Percentiles rank a stretch among this genome's conserved stretches.
Evolutionary conservation across 2,329 filamentous ascomycete species (phyloP).

Genomic region (Colletotrichum musae): DNA sequence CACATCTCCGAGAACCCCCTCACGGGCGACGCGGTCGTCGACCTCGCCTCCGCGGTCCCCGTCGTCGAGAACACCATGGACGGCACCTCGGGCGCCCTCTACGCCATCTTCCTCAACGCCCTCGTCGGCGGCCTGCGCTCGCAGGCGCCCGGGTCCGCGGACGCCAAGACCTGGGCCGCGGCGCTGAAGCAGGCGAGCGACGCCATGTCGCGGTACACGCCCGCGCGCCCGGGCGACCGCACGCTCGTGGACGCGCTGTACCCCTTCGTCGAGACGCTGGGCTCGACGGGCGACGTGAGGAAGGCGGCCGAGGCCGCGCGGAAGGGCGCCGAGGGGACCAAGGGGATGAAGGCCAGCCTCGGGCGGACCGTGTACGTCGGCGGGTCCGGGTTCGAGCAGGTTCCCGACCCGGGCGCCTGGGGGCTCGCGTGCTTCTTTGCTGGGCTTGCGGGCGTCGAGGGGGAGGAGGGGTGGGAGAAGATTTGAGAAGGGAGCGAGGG

Average conservation of each 20-base stretch:
- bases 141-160: slow-evolving; percentile 57
- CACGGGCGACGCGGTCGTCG: slow-evolving; percentile 67
- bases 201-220: slow-evolving; percentile 86
- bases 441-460: slow-evolving; percentile 75
- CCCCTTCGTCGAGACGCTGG: slow-evolving; percentile 85
- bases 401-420: slow-evolving; percentile 78
- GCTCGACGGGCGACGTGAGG: slow-evolving; percentile 74
- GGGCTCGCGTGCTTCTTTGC: slow-evolving; percentile 84
- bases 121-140: slow-evolving; percentile 75
- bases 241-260: slow-evolving; percentile 92
- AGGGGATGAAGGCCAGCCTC: slow-evolving; percentile 91
- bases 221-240: slow-evolving; percentile 88
- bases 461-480: slow-evolving; percentile 55
- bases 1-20: slow-evolving; percentile 61
- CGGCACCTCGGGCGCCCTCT: slow-evolving; percentile 73
- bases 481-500: slow-evolving; percentile 52
- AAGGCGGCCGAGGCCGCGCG: slow-evolving; percentile 83
- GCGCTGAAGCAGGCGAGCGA: slow-evolving; percentile 81
- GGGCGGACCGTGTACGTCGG: slow-evolving; percentile 89
- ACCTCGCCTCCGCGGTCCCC: slow-evolving; percentile 66
- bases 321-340: slow-evolving; percentile 85
- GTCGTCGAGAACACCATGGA: slow-evolving; percentile 73
- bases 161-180: slow-evolving; percentile 64
- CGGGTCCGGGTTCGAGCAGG: slow-evolving; percentile 62
- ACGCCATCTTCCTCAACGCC: slow-evolving; percentile 91